Percentiles rank a stretch among this genome's conserved stretches.
These are phyloP conservation scores for Colletotrichum orbiculare DNA, from an alignment of 2,329 filamentous ascomycete genomes.

Conservation along the genomic window DNA sequence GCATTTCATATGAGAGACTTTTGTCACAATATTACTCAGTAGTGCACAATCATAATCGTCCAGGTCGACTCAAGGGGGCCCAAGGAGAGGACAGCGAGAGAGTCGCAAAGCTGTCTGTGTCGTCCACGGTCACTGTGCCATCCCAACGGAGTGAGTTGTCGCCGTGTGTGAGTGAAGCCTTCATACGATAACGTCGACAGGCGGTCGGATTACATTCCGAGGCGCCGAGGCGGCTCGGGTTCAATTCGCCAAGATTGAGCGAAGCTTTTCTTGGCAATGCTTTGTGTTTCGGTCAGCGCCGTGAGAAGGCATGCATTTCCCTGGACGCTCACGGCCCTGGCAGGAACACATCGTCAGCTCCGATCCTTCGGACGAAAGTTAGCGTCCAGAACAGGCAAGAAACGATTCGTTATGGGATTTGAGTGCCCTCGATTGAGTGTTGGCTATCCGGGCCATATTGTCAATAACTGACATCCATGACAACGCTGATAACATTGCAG, in stretches of 20 bases:
- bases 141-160: too few relatives aligned
- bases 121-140: too few relatives aligned
- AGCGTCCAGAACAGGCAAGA: too few relatives aligned
- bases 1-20: constrained; percentile 17
- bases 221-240: background rate
- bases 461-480: too few relatives aligned
- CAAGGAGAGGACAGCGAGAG: constrained; percentile 4
- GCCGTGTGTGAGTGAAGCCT: background rate
- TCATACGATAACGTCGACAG: too few relatives aligned
- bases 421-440: too few relatives aligned
- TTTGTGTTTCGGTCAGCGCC: background rate
- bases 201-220: background rate
- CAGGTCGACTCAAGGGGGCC: background rate
- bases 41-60: background rate
- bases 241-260: constrained; percentile 8
- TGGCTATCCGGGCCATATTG: too few relatives aligned
- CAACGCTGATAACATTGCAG: too few relatives aligned
- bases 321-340: too few relatives aligned
- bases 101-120: background rate
- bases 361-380: too few relatives aligned
- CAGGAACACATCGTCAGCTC: too few relatives aligned
- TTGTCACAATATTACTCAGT: background rate
- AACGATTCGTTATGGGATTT: too few relatives aligned
- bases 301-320: background rate
- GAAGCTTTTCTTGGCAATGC: constrained; percentile 28